These are phyloP conservation scores for Alternaria triticimaculans DNA, from an alignment of 2,329 filamentous ascomycete species.

Conservation along the genomic window DNA sequence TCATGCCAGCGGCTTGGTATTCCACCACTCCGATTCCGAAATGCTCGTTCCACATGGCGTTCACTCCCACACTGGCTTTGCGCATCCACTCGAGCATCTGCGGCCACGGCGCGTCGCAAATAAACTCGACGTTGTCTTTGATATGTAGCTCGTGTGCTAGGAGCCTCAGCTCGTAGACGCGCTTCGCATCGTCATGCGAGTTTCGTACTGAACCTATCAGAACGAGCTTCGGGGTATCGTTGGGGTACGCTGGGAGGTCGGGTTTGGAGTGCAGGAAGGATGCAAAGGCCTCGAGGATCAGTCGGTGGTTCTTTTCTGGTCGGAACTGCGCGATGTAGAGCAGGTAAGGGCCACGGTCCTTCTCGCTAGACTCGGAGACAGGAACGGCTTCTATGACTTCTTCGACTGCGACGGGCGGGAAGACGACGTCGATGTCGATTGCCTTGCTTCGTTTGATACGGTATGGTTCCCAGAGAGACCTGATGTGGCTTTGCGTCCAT, in stretches of 20 bases:
- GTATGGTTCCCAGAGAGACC: conserved; percentile 73
- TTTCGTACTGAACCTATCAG: conserved; percentile 93
- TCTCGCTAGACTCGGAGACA: conserved; percentile 72
- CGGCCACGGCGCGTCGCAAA: conserved; percentile 88
- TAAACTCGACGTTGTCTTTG: conserved; percentile 83
- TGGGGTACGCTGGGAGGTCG: conserved; percentile 51
- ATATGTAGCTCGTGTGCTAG: conserved; percentile 83
- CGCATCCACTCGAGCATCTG: conserved; percentile 81
- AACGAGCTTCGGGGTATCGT: conserved; percentile 69
- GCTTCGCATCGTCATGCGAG: conserved; percentile 73
- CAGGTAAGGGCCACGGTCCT: conserved; percentile 71
- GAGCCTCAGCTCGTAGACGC: conserved; percentile 86
- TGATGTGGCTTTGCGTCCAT: conserved; percentile 84
- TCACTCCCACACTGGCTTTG: conserved; percentile 83
- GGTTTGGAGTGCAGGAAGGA: conserved; percentile 63
- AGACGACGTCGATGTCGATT: conserved; percentile 75
- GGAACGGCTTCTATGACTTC: conserved; percentile 79
- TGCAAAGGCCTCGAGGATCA: conserved; percentile 85
- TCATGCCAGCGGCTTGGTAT: conserved; percentile 93
- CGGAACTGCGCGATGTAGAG: conserved; percentile 98
- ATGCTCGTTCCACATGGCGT: conserved; percentile 99
- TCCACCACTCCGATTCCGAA: conserved; percentile 98
- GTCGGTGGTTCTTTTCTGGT: conserved; percentile 93
- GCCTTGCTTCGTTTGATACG: conserved; percentile 53
- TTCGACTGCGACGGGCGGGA: conserved; percentile 88